Conservation (phyloP, 1,139 yeast species). For the Sugiyamaella paludigena region DNA sequence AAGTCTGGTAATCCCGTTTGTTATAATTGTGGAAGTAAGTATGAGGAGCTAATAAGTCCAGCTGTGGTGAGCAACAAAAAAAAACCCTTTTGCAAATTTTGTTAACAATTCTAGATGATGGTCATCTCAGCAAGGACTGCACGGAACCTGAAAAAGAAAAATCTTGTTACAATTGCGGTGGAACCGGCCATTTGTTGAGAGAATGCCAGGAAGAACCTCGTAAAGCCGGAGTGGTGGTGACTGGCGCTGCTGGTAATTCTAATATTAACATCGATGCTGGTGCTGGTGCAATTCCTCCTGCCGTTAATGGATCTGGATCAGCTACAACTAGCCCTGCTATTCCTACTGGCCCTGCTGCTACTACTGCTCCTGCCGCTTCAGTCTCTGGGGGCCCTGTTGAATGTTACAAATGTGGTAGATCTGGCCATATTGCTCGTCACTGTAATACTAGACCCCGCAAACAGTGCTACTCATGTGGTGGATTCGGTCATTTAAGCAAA, state of each 20-base stretch:
- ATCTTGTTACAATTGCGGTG: slow-evolving; percentile 80
- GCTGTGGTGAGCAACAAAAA: not conserved
- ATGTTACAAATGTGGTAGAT: slow-evolving; percentile 92
- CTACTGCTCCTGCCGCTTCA: slow-evolving; percentile 15
- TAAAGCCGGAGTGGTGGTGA: slow-evolving; percentile 17
- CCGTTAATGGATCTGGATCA: not conserved
- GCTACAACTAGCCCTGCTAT: slow-evolving; percentile 5
- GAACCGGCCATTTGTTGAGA: slow-evolving; percentile 78
- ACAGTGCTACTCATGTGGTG: slow-evolving; percentile 92
- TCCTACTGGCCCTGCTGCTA: slow-evolving; percentile 17
- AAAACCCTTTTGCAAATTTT: not conserved
- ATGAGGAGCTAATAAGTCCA: not conserved
- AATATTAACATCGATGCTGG: slow-evolving; percentile 4
- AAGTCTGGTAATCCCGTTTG: slow-evolving; percentile 39
- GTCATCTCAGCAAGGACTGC: slow-evolving; percentile 84
- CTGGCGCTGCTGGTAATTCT: slow-evolving; percentile 18
- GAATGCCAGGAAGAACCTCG: slow-evolving; percentile 42
- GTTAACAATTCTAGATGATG: slow-evolving; percentile 36
- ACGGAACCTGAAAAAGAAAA: slow-evolving; percentile 40
- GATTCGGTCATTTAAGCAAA: slow-evolving; percentile 62
- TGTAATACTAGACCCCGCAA: slow-evolving; percentile 57
- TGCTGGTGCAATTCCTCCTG: slow-evolving; percentile 5
- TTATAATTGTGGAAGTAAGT: slow-evolving; percentile 36
- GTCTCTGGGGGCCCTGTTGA: slow-evolving; percentile 47
- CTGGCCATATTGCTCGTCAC: slow-evolving; percentile 88